These are phyloP conservation scores for Bremia lactucae DNA, from an alignment of 352 stramenopile genomes.

Conservation along the genomic window DNA sequence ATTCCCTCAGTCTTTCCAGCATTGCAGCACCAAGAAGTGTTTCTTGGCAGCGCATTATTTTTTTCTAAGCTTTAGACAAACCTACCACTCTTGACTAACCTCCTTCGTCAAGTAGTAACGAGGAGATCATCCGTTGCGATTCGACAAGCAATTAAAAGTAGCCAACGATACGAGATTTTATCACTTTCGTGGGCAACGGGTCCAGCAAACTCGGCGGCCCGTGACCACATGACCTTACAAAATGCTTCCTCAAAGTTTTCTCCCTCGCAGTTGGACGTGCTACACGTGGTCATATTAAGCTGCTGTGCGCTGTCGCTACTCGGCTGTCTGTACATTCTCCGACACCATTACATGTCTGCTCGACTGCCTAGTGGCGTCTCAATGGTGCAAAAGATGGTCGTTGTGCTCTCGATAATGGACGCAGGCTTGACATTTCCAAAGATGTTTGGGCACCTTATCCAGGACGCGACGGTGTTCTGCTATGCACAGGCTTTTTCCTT, in stretches of 20 bases:
- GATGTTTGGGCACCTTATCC: constrained; percentile 89
- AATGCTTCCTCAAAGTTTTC: constrained; percentile 13
- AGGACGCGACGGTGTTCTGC: constrained; percentile 66
- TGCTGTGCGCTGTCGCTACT: constrained; percentile 34
- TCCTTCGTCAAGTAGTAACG: no score
- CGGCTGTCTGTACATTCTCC: constrained; percentile 38
- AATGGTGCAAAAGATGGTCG: constrained; percentile 76
- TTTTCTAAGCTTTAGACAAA: no score
- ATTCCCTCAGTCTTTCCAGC: no score
- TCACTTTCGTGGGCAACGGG: no score
- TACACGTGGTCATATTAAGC: constrained; percentile 28
- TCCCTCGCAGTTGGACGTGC: constrained; percentile 10
- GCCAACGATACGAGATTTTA: no score
- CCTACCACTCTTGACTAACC: no score
- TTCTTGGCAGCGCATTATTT: no score
- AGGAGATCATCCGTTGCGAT: no score
- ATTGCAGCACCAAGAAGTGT: no score
- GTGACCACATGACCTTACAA: constrained; percentile 10
- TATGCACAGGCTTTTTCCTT: constrained; percentile 46
- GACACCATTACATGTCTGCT: constrained; percentile 29
- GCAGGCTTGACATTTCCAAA: constrained; percentile 39
- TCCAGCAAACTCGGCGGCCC: neutral
- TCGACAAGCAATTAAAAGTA: no score
- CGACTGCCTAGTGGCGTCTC: constrained; percentile 23
- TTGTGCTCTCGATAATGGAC: constrained; percentile 73